Percentiles rank a stretch among this genome's conserved stretches.
Evolutionary conservation across 352 stramenopile genomes (phyloP).

Genomic region (Phytopythium boreale): DNA sequence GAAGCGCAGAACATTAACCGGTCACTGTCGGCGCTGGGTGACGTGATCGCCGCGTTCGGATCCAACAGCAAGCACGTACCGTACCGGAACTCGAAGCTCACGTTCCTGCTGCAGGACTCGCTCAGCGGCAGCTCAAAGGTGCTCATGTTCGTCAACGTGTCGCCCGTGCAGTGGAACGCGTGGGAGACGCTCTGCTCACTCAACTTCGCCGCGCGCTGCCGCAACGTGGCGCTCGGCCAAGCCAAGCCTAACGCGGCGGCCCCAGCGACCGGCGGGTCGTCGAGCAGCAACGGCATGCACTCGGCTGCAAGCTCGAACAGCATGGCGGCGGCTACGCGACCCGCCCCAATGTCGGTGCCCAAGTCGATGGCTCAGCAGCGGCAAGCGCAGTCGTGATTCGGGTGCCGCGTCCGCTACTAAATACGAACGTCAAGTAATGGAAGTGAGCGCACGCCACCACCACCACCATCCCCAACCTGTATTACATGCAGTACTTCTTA

Average conservation of each 20-base stretch:
- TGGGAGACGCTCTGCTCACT: conserved; percentile 89
- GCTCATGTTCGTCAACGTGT: conserved; percentile 88
- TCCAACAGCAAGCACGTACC: conserved; percentile 91
- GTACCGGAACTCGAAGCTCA: conserved; percentile 96
- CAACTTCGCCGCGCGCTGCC: conserved; percentile 88
- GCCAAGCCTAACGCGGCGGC: conserved; percentile 51
- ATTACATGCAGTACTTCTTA: no score
- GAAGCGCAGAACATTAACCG: conserved; percentile 97
- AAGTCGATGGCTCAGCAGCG: conserved; percentile 12
- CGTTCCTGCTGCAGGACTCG: conserved; percentile 84
- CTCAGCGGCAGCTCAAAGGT: conserved; percentile 81
- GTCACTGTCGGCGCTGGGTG: conserved; percentile 90
- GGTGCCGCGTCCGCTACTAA: background rate
- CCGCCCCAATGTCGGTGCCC: conserved; percentile 19
- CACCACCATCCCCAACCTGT: no score
- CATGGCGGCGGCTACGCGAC: conserved; percentile 20
- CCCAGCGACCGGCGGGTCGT: conserved; percentile 9
- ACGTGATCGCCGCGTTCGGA: conserved; percentile 93
- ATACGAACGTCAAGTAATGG: background rate
- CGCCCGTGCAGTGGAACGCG: conserved; percentile 84
- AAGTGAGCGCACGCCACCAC: background rate
- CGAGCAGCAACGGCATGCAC: conserved; percentile 24
- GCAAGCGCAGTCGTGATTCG: conserved; percentile 1
- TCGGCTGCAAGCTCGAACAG: conserved; percentile 30
- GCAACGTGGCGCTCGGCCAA: conserved; percentile 84